Conservation (phyloP, 306 rosid species). For the Psophocarpus tetragonolobus region DNA sequence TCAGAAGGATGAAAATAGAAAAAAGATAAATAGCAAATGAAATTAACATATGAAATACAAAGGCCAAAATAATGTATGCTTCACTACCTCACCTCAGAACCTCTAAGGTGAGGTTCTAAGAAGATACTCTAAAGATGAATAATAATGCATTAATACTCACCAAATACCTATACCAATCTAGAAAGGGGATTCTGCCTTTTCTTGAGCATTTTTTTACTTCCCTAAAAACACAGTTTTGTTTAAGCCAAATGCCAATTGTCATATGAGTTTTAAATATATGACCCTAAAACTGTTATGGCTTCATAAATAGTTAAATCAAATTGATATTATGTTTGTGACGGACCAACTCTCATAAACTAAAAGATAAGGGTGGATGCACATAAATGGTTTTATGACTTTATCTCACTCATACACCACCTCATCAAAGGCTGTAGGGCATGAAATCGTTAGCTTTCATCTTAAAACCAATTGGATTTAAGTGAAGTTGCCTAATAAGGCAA, state of each 20-base stretch:
- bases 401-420: no score
- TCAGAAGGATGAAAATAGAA: constrained; percentile 21
- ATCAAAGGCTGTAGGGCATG: no score
- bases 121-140: constrained; percentile 8
- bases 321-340: neutral
- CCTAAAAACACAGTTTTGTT: neutral
- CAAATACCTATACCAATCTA: neutral
- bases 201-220: neutral
- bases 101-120: constrained; percentile 15
- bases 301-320: neutral
- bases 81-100: constrained; percentile 23
- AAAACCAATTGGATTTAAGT: no score
- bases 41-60: neutral
- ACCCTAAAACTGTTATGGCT: no score
- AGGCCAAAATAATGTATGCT: neutral
- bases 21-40: neutral
- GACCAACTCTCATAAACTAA: neutral
- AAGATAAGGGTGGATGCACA: neutral
- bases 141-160: constrained; percentile 3
- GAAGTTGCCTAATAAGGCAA: no score
- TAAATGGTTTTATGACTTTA: no score
- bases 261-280: no score
- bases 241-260: no score
- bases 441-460: no score
- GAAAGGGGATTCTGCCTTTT: neutral